A percentile compares a stretch with the other conserved stretches of the same genome.
Conservation (phyloP, 2,329 filamentous ascomycete genomes). For the Alternaria angustiovoidea region DNA sequence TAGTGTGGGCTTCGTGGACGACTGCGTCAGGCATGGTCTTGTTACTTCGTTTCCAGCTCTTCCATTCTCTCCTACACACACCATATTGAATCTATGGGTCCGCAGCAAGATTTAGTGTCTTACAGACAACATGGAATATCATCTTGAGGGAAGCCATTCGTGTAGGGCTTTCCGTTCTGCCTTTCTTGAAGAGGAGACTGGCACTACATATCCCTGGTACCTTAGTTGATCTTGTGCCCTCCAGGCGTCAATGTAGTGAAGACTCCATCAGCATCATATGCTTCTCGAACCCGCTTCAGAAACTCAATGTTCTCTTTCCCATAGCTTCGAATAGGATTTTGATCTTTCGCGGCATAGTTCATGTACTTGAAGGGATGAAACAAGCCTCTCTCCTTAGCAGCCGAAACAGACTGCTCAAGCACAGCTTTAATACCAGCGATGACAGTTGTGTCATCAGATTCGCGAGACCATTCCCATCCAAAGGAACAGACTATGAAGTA, state of each 20-base stretch:
- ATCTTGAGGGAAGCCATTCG: neutral
- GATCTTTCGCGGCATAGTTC: conserved; percentile 56
- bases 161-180: neutral
- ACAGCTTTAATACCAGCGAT: neutral
- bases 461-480: conserved; percentile 4
- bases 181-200: neutral
- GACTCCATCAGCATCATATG: conserved; percentile 50
- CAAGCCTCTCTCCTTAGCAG: conserved; percentile 12
- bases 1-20: neutral
- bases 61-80: neutral
- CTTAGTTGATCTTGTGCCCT: neutral
- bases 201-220: neutral
- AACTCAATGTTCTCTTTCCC: conserved; percentile 43
- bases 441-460: neutral
- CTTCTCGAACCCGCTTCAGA: conserved; percentile 38
- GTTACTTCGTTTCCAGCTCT: neutral
- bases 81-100: neutral
- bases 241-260: conserved; percentile 44
- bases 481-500: conserved; percentile 1
- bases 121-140: neutral
- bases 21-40: neutral
- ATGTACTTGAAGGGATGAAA: conserved; percentile 51
- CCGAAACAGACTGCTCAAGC: neutral
- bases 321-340: conserved; percentile 52
- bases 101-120: neutral